Conservation (phyloP, 1,284 basidiomycete species). For the Exobasidium rhododendri region DNA sequence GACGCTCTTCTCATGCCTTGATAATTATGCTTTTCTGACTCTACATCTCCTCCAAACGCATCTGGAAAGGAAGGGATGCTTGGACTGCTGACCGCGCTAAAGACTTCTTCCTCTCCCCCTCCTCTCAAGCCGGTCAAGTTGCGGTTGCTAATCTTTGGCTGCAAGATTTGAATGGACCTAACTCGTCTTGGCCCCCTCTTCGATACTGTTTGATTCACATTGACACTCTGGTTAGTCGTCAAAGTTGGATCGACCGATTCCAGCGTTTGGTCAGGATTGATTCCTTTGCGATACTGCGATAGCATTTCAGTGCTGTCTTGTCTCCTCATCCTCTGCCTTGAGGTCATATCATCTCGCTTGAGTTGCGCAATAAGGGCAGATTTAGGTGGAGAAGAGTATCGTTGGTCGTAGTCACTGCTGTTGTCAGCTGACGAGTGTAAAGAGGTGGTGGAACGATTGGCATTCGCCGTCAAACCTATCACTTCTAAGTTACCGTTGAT, state of each 20-base stretch:
- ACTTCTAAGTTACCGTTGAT: neutral
- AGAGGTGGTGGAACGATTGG: neutral
- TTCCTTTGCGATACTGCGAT: constrained; percentile 45
- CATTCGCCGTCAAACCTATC: neutral
- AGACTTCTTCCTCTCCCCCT: neutral
- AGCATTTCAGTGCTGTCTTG: constrained; percentile 47
- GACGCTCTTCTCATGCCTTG: neutral
- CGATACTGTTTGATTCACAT: too few relatives aligned
- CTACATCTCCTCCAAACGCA: constrained; percentile 8
- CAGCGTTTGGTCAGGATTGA: constrained; percentile 7
- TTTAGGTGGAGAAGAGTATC: constrained; percentile 32
- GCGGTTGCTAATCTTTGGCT: neutral
- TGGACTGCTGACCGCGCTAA: constrained; percentile 13
- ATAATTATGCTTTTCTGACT: neutral
- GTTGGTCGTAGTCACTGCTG: constrained; percentile 17
- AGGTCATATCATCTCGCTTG: constrained; percentile 8
- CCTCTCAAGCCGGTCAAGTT: neutral
- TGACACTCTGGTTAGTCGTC: neutral
- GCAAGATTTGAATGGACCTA: neutral
- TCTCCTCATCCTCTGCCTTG: constrained; percentile 21
- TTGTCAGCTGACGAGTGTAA: neutral
- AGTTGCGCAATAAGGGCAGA: constrained; percentile 18
- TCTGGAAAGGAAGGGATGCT: constrained; percentile 11
- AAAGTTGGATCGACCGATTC: neutral
- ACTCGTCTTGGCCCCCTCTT: constrained; percentile 1